phyloP scores from a whole-genome alignment of 495 filamentous ascomycete species.

The Articulospora tetracladia region DNA sequence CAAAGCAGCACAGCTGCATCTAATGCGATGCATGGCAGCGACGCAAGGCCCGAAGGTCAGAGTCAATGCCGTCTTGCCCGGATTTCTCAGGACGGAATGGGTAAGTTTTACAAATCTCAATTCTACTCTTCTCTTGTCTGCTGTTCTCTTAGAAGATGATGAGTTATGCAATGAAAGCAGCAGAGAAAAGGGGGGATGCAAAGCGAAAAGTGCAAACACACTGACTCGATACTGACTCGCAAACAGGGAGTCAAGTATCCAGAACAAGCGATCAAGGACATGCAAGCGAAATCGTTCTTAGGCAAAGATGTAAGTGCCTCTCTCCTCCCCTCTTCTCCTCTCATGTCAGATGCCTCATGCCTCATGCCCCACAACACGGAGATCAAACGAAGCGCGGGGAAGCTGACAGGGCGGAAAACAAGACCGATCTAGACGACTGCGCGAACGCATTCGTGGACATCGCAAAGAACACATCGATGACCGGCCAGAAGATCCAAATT shows the following conservation, averaged over 20 bases:
- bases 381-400: too few species aligned
- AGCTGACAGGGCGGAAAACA: background rate
- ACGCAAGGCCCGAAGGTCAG: constrained; percentile 63
- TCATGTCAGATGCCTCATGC: too few species aligned
- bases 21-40: constrained; percentile 69
- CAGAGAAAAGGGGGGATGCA: background rate
- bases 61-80: constrained; percentile 65
- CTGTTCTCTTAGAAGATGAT: too few species aligned
- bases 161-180: background rate
- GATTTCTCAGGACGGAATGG: constrained; percentile 71
- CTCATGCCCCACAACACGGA: too few species aligned
- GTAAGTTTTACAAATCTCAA: constrained; percentile 30
- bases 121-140: background rate
- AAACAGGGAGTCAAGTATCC: constrained; percentile 43
- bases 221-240: background rate
- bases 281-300: constrained; percentile 36
- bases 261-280: constrained; percentile 35
- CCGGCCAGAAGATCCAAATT: constrained; percentile 48
- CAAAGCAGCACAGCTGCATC: constrained; percentile 60
- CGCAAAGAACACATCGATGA: constrained; percentile 56
- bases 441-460: constrained; percentile 48
- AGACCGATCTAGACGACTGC: constrained; percentile 53
- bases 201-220: constrained; percentile 8
- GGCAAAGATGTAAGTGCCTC: constrained; percentile 37
- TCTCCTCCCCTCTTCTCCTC: background rate